Base-by-base conservation (phyloP, 83 land plant species). In the Thuja plicata region DNA sequence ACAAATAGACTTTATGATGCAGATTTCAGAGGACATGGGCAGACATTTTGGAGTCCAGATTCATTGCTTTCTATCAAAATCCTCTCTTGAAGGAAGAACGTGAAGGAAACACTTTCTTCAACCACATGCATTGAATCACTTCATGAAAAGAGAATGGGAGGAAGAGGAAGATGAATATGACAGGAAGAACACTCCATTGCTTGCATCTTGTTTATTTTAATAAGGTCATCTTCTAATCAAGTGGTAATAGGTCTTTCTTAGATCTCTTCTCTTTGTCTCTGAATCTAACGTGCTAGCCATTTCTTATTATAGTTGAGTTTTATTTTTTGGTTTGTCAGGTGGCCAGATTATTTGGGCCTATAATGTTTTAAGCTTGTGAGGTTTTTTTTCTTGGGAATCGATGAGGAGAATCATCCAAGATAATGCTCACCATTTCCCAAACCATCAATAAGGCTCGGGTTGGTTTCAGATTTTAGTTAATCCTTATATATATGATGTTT, bases 321-420 rank as follows among this genome's bases (percentile, higher is more conserved):
- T 46, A 9, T 30, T 50, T 16, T 50, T 12, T 11, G 13, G 60
- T 19, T 40, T 45, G 12, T 81, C 89, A 95, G 98, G 94, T 92
- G 38, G 97, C 97, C 24, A 92, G 97, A 85, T 54, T 97, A 88
- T 97, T 97, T 90, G 99, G 99, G 21, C 99, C 99, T 24, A 92
- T 98, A 1, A 94, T 95, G 16, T 97, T 97, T 86, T 97, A 97
- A 80, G 94, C 99, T 3, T 95, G 97, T 9, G 93, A 92, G 87
- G 99, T 97, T n/a, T 84, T 97, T 83, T 96, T 97, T 86, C 82
- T 96, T 96, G n/a, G 99, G 99, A 19, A 93, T 86, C 17, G 96
- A 94, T 84, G 93, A 94, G 38, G 93, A 95, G 71, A 94, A 95
- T 85, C 97, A 0, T 85, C 97, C 89, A 92, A 93, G 86, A 88